Evolutionary conservation across 2,329 filamentous ascomycete species (phyloP), one percentile per base, ranked within the genome.

Genomic region (Colletotrichum sp.): DNA sequence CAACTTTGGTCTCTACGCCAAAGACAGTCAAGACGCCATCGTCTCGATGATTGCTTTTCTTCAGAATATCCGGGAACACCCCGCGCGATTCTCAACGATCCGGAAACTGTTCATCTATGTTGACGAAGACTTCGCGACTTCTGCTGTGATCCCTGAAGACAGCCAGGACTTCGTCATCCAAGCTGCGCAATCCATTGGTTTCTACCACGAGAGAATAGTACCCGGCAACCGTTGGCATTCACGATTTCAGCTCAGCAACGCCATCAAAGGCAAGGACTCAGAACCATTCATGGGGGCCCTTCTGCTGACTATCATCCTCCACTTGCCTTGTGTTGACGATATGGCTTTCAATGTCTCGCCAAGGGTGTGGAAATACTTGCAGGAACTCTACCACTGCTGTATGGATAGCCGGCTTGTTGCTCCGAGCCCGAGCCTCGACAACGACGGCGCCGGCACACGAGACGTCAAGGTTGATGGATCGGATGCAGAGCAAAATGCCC

Each of bases 391-490:
- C 38, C n/a, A 47, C 12, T 3, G 5, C 18, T 47, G 38, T 47
- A 47, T 47, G 9, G 0, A 47, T 47, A 9, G 9, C 38, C 38
- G 9, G 38, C 18, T 47, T 47, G 5, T n/a, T 47, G 3, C 18
- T 47, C 18, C 6, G 38, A 47, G 43, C 4, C 43, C 12, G 0
- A 51, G 4, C n/a, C 12, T 6, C 43, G 4, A 12, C 43, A 51
- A 12, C n/a, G 43, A 51, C 11, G n/a, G 21, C n/a, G 6, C 43
- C 43, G 43, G 11, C 43, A 7, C n/a, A 51, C 43, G 3, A 21
- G n/a, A 51, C 11, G 43, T 0, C 43, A n/a, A 47, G 5, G 1
- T 11, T 21, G 43, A 47, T 2, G n/a, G 2, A 4, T 21, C 6
- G n/a, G 11, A 13, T 5, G 43, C n/a, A n/a, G n/a, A 4, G n/a